These are phyloP conservation scores for Phytopythium kandeliae DNA, from an alignment of 352 stramenopile species.

Conservation along the genomic window DNA sequence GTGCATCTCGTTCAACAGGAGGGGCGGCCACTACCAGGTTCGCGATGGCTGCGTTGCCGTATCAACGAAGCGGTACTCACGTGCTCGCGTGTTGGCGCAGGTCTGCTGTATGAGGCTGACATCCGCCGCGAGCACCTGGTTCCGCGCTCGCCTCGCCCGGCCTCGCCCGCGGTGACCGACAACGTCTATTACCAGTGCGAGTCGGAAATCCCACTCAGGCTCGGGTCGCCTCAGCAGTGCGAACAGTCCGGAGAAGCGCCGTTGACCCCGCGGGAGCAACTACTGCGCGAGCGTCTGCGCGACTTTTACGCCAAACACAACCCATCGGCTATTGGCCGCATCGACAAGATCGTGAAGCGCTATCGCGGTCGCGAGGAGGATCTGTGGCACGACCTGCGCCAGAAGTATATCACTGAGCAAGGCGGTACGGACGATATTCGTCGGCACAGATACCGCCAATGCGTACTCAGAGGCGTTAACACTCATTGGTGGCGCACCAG, in stretches of 20 bases:
- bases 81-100: conserved; percentile 13
- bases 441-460: neutral
- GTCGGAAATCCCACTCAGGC: conserved; percentile 29
- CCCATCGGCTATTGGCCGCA: conserved; percentile 41
- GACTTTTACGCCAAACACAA: conserved; percentile 73
- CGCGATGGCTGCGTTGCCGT: neutral
- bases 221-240: conserved; percentile 13
- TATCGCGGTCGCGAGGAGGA: conserved; percentile 70
- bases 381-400: conserved; percentile 71
- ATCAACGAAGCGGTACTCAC: conserved; percentile 4
- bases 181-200: conserved; percentile 76
- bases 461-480: neutral
- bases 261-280: conserved; percentile 18
- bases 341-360: conserved; percentile 70
- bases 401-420: conserved; percentile 67
- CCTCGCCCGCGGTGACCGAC: conserved; percentile 11
- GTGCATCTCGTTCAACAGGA: conserved; percentile 93
- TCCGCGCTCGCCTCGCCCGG: conserved; percentile 4
- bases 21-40: conserved; percentile 85
- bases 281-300: conserved; percentile 36
- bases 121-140: conserved; percentile 36
- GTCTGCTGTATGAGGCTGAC: conserved; percentile 70
- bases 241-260: neutral
- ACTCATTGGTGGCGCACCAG: conserved; percentile 9
- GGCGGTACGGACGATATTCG: conserved; percentile 21